Percentiles rank a stretch among this genome's conserved stretches.
phyloP scores from a whole-genome alignment of 768 basidiomycete genomes.

The Mycena epipterygia region DNA sequence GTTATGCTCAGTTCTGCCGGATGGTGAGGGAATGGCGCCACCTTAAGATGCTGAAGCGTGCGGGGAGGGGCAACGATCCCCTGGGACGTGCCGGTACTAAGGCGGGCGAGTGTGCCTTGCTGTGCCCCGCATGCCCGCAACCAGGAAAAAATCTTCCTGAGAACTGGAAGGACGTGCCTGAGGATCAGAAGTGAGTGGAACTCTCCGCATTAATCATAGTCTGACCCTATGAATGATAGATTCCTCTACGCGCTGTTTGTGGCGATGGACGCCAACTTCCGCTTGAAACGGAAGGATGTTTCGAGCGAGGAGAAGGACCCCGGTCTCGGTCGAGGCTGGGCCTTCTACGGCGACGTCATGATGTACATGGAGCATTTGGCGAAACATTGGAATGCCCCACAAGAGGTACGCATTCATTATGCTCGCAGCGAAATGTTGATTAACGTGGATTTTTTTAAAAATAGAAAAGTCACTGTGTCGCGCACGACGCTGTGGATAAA shows the following conservation, averaged over 20 bases:
- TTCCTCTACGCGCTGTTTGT: conserved; percentile 43
- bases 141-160: conserved; percentile 41
- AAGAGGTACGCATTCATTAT: conserved; percentile 20
- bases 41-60: conserved; percentile 30
- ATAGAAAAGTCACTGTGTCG: conserved; percentile 19
- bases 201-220: too few species aligned
- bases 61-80: conserved; percentile 31
- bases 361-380: conserved; percentile 39
- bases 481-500: too few species aligned
- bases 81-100: background rate
- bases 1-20: conserved; percentile 26
- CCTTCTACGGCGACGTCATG: conserved; percentile 46
- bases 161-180: too few species aligned
- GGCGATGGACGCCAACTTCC: too few species aligned
- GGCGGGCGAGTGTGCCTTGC: conserved; percentile 4
- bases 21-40: conserved; percentile 27
- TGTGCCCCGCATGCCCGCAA: conserved; percentile 46
- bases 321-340: conserved; percentile 43
- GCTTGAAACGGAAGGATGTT: conserved; percentile 44
- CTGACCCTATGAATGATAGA: conserved; percentile 22
- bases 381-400: background rate
- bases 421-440: background rate
- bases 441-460: too few species aligned
- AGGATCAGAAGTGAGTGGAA: too few species aligned
- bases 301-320: conserved; percentile 45